Conservation (phyloP, 2,329 filamentous ascomycete species). For the Huntiella moniliformis region DNA sequence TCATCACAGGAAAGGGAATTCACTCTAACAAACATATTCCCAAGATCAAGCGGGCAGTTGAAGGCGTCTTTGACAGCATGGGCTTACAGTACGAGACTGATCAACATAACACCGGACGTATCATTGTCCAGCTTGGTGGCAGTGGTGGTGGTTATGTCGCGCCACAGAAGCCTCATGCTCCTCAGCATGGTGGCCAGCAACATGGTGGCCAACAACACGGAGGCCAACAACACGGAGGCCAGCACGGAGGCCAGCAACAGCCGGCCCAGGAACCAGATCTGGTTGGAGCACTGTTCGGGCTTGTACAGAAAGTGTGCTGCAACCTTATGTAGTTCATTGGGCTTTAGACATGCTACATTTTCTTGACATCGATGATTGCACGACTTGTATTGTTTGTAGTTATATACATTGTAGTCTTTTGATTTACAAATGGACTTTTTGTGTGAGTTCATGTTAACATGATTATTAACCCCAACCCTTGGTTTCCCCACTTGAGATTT, state of each 20-base stretch:
- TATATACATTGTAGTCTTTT: neutral
- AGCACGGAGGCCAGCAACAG: constrained; percentile 16
- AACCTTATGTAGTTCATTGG: constrained; percentile 44
- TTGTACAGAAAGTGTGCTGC: constrained; percentile 53
- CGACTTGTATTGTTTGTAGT: neutral
- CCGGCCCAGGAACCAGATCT: constrained; percentile 25
- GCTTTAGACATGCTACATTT: neutral
- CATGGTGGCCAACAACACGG: constrained; percentile 16
- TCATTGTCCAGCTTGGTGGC: constrained; percentile 62
- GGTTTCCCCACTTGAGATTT: constrained; percentile 1
- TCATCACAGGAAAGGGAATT: constrained; percentile 91
- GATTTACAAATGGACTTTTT: neutral
- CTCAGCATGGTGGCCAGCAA: neutral
- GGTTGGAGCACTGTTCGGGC: constrained; percentile 16
- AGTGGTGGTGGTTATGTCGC: constrained; percentile 42
- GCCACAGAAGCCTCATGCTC: constrained; percentile 21
- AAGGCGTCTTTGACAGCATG: constrained; percentile 66
- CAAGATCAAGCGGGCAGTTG: constrained; percentile 89
- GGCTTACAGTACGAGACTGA: constrained; percentile 72
- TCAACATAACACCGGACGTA: constrained; percentile 61
- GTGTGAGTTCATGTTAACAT: no score
- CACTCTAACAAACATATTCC: constrained; percentile 68
- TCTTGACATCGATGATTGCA: neutral
- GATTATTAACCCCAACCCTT: neutral
- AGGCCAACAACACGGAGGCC: constrained; percentile 5